Evolutionary conservation across 305 asterid genomes (phyloP), one percentile per base, ranked within the genome.

Genomic region (Fraxinus greggii): DNA sequence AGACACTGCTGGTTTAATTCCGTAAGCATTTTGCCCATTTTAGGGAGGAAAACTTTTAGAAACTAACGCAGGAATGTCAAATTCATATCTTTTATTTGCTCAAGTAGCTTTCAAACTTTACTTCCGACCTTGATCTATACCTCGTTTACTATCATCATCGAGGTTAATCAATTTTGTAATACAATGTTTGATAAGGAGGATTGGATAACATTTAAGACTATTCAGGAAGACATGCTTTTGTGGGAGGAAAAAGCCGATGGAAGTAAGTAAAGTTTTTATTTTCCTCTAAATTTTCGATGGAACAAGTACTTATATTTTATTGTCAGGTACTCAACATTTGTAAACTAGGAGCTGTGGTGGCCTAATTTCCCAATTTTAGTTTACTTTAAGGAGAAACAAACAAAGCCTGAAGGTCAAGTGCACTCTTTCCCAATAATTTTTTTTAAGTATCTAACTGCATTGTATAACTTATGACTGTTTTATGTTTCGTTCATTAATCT

Each of bases 301-400:
- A 61, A 61, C 36, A 51, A 51, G 48, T 5, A 59, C 23, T 80
- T 5, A 13, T 26, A 29, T 75, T 74, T 56, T 51, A 24, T 12
- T 69, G 2, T 77, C 90, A 95, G 98, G 83, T 94, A 93, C 76
- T 94, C 98, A 24, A 88, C 97, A 63, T 95, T 94, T 81, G 90
- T 95, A 76, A 95, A 95, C 85, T 95, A 98, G 98, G 98, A 94
- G 88, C 93, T 95, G 38, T 94, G 98, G 98, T 95, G 98, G 99
- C 98, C 99, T 77, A 77, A 82, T 15, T 95, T 95, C 83, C 98
- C 99, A n/a, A 87, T 95, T 88, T 88, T 95, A 84, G 98, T 95
- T 75, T 95, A 94, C 81, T 95, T 93, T 56, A 95, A 94, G 89
- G 98, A 95, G 92, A 89, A 74, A 42, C 98, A 95, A 67, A 95